Base-by-base conservation (phyloP, 1,139 yeast species). In the Blastobotrys capitulatus region DNA sequence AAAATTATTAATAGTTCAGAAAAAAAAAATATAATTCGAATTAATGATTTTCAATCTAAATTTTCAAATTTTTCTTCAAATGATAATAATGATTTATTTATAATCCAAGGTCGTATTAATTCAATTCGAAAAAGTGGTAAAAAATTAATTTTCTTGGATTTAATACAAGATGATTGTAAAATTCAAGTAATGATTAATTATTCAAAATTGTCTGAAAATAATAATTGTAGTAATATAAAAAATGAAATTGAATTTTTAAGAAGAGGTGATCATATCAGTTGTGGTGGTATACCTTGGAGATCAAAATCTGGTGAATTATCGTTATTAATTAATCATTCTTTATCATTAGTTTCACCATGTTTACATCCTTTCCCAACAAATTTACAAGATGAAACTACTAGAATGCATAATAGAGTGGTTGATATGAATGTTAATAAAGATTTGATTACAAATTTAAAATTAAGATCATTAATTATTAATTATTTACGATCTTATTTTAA, bases 281-380 rank as follows among this genome's bases (percentile, higher is more conserved):
- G 81, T 32, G 58, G 68, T 4, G 98, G 98, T 0, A 61, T 61
- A 19, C 89, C 96, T 0, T 86, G 94, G 36, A 65, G 77, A 3
- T 86, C 97, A 0, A 79, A 82, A 49, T 79, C 82, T 1, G 95
- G 95, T 0, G 94, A 87, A 60, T 69, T 90, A 12, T 84, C 96
- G 1, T 61, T 92, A 50, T 80, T 86, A 57, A 75, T 83, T n/a
- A 66, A 68, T 1, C 55, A 64, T 6, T 73, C 80, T 0, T 65
- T 86, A 1, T 57, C 52, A 29, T 65, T 87, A 19, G 73, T 86
- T 10, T 66, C 90, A 0, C 94, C 96, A 0, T 75, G 92, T 32
- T 71, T 88, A 49, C 80, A 77, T 49, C 82, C 88, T 1, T 61
- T 87, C 1, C 96, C 97, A 0, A 82, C 80, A 26, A 76, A 75